Evolutionary conservation across 2,329 filamentous ascomycete genomes (phyloP), one percentile per base, ranked within the genome.

Genomic region (Ceratocystiopsis brevicomis): DNA sequence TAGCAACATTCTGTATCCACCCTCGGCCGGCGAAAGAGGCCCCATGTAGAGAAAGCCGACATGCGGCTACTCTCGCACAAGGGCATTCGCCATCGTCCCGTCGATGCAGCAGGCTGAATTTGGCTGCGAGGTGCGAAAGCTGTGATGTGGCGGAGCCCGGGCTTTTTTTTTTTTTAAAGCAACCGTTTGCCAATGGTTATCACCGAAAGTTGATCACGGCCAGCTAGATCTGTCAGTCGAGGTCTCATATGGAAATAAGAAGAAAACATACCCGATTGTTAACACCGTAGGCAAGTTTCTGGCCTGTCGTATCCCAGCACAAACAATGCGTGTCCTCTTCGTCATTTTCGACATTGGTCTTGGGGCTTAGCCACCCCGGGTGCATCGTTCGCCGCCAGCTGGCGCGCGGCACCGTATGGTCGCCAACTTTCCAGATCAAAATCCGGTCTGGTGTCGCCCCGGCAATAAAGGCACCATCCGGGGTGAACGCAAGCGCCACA

Each of bases 341-440:
- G 18, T 76, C 72, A 1, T 61, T 54, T 19, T 70, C 68, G 8
- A 64, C 61, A 34, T 63, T 66, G 39, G 63, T 63, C 51, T 66
- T 70, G 17, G 73, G 73, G 46, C 68, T 77, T 32, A 70, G 60
- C 70, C 72, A 76, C 5, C 71, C 73, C 1, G 65, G 60, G 49
- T 76, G 70, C 11, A 66, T 60, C 21, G 63, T 59, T 47, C 70
- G 60, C 46, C 62, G 69, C 74, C 75, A 79, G 52, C 64, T 71
- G 15, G 75, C 75, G 39, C 71, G 64, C 5, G 75, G 75, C 39
- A 75, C 63, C 21, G 63, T 60, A 39, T 68, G 62, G 42, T 73
- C 74, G 47, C 69, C 72, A 13, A 77, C 68, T 53, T 76, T 78
- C 73, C 75, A 79, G 39, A 79, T 76, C 36, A 77, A 57, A 14